A percentile compares a stretch with the other conserved stretches of the same genome.
Conservation (phyloP, 2,329 filamentous ascomycete species). For the Monilinia laxa region DNA sequence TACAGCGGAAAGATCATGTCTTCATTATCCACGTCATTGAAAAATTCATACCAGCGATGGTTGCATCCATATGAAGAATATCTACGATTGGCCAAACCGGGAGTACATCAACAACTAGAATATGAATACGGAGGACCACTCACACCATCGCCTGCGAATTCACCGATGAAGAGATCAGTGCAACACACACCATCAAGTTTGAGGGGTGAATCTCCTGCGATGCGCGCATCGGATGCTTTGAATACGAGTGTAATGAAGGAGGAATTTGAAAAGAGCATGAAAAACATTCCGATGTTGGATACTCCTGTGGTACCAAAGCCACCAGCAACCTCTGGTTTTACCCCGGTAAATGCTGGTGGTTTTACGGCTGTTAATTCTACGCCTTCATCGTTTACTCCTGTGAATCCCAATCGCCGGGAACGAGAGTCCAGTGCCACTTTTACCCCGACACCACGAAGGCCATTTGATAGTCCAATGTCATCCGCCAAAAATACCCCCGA, state of each 20-base stretch:
- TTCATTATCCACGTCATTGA: slow-evolving; percentile 92
- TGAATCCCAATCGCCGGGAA: slow-evolving; percentile 47
- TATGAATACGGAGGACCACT: slow-evolving; percentile 89
- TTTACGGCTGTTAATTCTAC: slow-evolving; percentile 65
- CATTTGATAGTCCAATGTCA: slow-evolving; percentile 61
- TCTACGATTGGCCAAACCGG: slow-evolving; percentile 83
- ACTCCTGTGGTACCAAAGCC: slow-evolving; percentile 34
- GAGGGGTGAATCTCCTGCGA: slow-evolving; percentile 65
- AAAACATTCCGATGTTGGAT: slow-evolving; percentile 41
- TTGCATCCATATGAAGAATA: slow-evolving; percentile 97
- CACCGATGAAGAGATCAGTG: slow-evolving; percentile 67
- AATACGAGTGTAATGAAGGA: slow-evolving; percentile 52
- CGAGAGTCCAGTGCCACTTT: slow-evolving; percentile 54
- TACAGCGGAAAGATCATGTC: slow-evolving; percentile 99
- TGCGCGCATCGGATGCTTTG: slow-evolving; percentile 55
- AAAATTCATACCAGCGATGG: slow-evolving; percentile 98
- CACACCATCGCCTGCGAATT: slow-evolving; percentile 73
- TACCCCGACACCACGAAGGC: slow-evolving; percentile 49
- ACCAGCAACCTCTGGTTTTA: slow-evolving; percentile 40
- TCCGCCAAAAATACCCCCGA: slow-evolving; percentile 66
- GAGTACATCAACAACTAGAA: slow-evolving; percentile 94
- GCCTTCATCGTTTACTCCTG: slow-evolving; percentile 56
- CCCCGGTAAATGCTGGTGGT: slow-evolving; percentile 51
- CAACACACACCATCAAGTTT: slow-evolving; percentile 59
- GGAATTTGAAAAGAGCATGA: slow-evolving; percentile 40